Evolutionary conservation across 169 alveolate species (phyloP).

Genomic region (Plasmodium cynomolgi): DNA sequence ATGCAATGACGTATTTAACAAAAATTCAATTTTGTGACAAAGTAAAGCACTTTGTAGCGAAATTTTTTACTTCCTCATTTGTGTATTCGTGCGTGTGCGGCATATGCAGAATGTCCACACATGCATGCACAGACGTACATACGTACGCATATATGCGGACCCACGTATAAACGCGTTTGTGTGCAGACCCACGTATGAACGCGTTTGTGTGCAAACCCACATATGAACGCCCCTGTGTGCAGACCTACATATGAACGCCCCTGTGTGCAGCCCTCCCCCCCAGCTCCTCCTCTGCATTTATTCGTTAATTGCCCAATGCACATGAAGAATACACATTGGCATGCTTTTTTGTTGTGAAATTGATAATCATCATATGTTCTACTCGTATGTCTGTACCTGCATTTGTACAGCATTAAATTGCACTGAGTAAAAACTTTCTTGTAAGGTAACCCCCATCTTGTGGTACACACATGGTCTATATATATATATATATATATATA

Average conservation of each 20-base stretch:
- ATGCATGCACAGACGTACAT: background rate
- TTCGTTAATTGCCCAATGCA: background rate
- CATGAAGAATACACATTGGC: background rate
- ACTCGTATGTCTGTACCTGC: background rate
- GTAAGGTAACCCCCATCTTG: background rate
- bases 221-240: background rate
- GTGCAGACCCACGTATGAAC: background rate
- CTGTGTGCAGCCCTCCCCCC: background rate
- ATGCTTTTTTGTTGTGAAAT: background rate
- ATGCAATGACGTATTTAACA: background rate
- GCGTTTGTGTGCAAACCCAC: background rate
- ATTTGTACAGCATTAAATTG: background rate
- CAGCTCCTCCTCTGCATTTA: background rate
- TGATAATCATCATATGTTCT: background rate
- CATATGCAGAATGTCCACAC: background rate
- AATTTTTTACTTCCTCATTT: background rate
- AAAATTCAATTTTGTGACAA: constrained; percentile 1
- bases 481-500: background rate
- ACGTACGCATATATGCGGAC: background rate
- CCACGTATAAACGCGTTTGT: background rate
- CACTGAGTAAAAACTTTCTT: background rate
- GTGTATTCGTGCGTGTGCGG: background rate
- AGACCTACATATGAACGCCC: background rate
- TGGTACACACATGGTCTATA: background rate
- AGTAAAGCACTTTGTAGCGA: background rate